Evolutionary conservation across 371 early-diverging fungal species (phyloP), one percentile per base, ranked within the genome.

Genomic region (Chytridiales sp.): DNA sequence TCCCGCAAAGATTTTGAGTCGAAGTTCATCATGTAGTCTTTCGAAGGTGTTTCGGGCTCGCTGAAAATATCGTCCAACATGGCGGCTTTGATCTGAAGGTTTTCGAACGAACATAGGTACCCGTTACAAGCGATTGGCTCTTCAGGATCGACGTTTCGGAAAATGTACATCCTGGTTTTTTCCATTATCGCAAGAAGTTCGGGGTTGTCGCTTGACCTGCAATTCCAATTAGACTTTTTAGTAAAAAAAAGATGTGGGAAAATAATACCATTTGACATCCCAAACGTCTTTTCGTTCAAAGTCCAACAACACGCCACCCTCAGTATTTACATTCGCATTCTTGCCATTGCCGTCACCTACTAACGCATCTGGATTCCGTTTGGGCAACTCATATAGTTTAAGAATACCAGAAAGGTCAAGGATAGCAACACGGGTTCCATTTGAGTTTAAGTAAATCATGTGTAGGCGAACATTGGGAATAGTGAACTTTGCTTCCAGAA

Each of bases 201-300:
- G 4, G 78, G 74, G 61, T 78, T 63, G 48, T 81, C 83, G n/a
- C 62, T 57, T 0, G 83, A 65, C 75, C 77, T 72, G 39, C 9
- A 1, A 50, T 24, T 35, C 26, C 9, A 41, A 35, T 11, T 27
- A n/a, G 27, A 29, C 19, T 5, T 26, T 11, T 44, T 54, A 30
- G 47, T 17, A 17, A 54, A 11, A 35, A 34, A 4, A 3, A 46
- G 43, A 17, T n/a, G 9, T 55, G 15, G 19, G 26, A 17, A 35
- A 8, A 32, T 17, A 58, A 17, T 34, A 76, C 82, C 83, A 83
- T 41, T 62, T 46, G 17, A 83, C 41, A 49, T 75, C 76, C 78
- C 78, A 81, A 2, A 83, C 83, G 62, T 83, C 83, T 46, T 80
- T 79, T 22, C 79, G 59, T 59, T 79, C 79, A 54, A 83, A 69